Conservation (phyloP, 2,329 filamentous ascomycete genomes). For the Cytospora chrysosperma region DNA sequence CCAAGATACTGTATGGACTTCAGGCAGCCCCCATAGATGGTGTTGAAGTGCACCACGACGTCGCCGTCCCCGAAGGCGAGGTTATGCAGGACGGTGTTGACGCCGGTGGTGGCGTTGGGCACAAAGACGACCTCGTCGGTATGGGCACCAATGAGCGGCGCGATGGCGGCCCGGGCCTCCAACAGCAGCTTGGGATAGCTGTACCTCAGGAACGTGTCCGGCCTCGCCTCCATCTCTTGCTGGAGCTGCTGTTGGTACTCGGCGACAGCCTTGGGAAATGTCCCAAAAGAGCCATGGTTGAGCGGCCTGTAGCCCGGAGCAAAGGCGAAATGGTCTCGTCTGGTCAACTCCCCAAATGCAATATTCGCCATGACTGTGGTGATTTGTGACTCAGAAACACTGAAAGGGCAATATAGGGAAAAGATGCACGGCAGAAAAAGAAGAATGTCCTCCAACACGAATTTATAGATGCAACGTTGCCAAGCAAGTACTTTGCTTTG, state of each 20-base stretch:
- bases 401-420: too few relatives aligned
- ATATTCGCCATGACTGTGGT: too few relatives aligned
- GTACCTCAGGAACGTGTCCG: slow-evolving; percentile 66
- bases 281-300: slow-evolving; percentile 63
- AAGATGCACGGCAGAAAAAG: too few relatives aligned
- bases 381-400: too few relatives aligned
- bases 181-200: slow-evolving; percentile 55
- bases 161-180: slow-evolving; percentile 56
- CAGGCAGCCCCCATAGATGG: slow-evolving; percentile 66
- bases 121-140: slow-evolving; percentile 64
- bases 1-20: slow-evolving; percentile 60
- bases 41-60: slow-evolving; percentile 65
- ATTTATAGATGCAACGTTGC: too few relatives aligned
- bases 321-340: slow-evolving; percentile 35
- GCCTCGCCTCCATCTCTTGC: slow-evolving; percentile 48
- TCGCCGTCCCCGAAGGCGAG: slow-evolving; percentile 59
- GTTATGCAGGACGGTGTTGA: slow-evolving; percentile 68
- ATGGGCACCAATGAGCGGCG: slow-evolving; percentile 59
- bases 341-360: slow-evolving; percentile 31
- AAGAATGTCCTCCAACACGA: too few relatives aligned
- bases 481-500: too few relatives aligned
- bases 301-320: slow-evolving; percentile 34
- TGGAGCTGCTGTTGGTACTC: slow-evolving; percentile 50
- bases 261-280: slow-evolving; percentile 58
- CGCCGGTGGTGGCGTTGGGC: slow-evolving; percentile 67